A percentile compares a stretch with the other conserved stretches of the same genome.
Conservation (phyloP, 2,329 filamentous ascomycete genomes). For the Colletotrichum liriopes region DNA sequence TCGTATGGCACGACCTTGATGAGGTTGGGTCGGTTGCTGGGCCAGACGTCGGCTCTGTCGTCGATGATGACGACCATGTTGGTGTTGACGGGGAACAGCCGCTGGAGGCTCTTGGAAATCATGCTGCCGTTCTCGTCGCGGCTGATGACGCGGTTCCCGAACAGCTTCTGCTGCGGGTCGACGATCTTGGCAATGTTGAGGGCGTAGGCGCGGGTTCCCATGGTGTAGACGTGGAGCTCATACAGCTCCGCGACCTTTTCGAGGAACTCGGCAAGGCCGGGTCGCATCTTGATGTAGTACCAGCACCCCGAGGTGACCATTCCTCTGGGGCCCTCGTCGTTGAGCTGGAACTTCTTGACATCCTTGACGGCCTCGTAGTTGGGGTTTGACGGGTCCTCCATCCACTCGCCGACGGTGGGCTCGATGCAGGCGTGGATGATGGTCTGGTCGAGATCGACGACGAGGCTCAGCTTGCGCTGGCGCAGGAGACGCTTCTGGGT, state of each 20-base stretch:
- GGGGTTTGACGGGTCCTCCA: slow-evolving; percentile 87
- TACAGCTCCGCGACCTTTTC: slow-evolving; percentile 84
- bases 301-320: slow-evolving; percentile 78
- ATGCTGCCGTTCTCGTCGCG: slow-evolving; percentile 97
- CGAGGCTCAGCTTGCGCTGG: slow-evolving; percentile 88
- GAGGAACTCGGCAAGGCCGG: slow-evolving; percentile 86
- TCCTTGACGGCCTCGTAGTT: slow-evolving; percentile 94
- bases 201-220: slow-evolving; percentile 98
- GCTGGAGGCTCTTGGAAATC: slow-evolving; percentile 89
- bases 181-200: slow-evolving; percentile 93
- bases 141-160: slow-evolving; percentile 95
- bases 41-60: slow-evolving; percentile 96
- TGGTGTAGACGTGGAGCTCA: slow-evolving; percentile 98
- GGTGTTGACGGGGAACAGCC: slow-evolving; percentile 95
- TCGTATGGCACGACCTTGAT: slow-evolving; percentile 97
- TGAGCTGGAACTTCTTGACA: slow-evolving; percentile 88
- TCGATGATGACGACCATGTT: slow-evolving; percentile 99
- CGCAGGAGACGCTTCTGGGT: slow-evolving; percentile 86
- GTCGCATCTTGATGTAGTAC: slow-evolving; percentile 99
- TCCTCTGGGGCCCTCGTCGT: slow-evolving; percentile 85
- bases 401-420: slow-evolving; percentile 96
- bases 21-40: slow-evolving; percentile 88
- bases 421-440: slow-evolving; percentile 99
- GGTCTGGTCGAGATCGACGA: slow-evolving; percentile 97
- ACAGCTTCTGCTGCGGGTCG: slow-evolving; percentile 89